phyloP scores from a whole-genome alignment of 1,284 basidiomycete species.

The Cutaneotrichosporon sp. region DNA sequence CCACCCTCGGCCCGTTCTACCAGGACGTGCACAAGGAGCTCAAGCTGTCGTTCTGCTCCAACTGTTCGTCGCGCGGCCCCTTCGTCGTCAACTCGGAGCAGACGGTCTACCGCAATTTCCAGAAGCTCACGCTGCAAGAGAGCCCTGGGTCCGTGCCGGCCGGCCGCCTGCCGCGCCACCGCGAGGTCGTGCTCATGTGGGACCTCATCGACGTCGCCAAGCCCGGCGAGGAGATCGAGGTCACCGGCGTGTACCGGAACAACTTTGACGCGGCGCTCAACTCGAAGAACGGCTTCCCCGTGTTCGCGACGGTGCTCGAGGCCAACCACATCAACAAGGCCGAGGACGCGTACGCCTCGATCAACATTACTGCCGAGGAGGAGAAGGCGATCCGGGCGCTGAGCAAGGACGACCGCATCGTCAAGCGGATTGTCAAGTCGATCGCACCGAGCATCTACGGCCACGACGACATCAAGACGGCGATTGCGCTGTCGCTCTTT shows the following conservation, averaged over 20 bases:
- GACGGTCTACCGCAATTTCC: slow-evolving; percentile 99
- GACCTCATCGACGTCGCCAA: slow-evolving; percentile 97
- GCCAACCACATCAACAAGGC: slow-evolving; percentile 98
- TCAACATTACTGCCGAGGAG: slow-evolving; percentile 95
- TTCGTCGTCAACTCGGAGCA: slow-evolving; percentile 96
- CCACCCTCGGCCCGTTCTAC: slow-evolving; percentile 92
- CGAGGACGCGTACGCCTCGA: slow-evolving; percentile 89
- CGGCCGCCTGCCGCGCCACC: slow-evolving; percentile 91
- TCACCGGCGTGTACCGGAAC: slow-evolving; percentile 97
- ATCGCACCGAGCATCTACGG: slow-evolving; percentile 99
- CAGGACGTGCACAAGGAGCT: slow-evolving; percentile 96
- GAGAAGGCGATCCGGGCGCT: slow-evolving; percentile 86
- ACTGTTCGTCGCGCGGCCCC: slow-evolving; percentile 91
- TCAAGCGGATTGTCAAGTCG: slow-evolving; percentile 96
- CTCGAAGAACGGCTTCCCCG: slow-evolving; percentile 98
- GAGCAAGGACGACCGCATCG: slow-evolving; percentile 87
- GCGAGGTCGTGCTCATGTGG: slow-evolving; percentile 96
- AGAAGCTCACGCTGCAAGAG: slow-evolving; percentile 98
- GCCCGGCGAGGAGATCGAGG: slow-evolving; percentile 97
- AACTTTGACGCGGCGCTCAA: slow-evolving; percentile 99
- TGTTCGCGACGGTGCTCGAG: slow-evolving; percentile 97
- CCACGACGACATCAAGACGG: slow-evolving; percentile 98
- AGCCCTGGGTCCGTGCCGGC: slow-evolving; percentile 98
- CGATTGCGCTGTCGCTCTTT: slow-evolving; percentile 90
- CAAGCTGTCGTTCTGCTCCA: slow-evolving; percentile 89